Percentiles rank a stretch among this genome's conserved stretches.
Conservation (phyloP, 2,329 filamentous ascomycete genomes). For the Alternaria arbusti region DNA sequence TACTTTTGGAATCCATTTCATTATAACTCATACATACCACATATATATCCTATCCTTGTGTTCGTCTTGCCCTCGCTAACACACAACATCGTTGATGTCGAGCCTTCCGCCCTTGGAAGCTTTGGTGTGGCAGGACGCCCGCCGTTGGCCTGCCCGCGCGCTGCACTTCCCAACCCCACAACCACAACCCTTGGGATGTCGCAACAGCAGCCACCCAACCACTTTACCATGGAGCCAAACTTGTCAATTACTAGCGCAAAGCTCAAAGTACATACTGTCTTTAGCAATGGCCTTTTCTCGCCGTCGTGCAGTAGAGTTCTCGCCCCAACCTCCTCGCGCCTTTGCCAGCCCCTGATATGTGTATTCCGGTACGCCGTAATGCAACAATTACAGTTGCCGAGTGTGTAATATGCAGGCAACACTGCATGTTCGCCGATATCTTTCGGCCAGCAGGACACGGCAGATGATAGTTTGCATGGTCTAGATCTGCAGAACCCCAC, state of each 20-base stretch:
- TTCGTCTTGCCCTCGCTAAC: no score
- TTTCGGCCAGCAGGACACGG: background rate
- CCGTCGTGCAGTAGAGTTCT: background rate
- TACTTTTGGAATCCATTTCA: background rate
- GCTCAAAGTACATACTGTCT: background rate
- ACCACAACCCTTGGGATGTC: background rate
- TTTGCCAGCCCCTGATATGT: background rate
- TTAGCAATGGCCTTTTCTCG: background rate
- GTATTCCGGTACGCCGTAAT: background rate
- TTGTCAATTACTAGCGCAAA: background rate
- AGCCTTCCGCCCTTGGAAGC: no score
- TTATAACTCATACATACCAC: no score
- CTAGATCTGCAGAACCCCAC: background rate
- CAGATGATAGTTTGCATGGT: background rate
- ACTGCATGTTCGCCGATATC: background rate
- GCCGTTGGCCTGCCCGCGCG: background rate
- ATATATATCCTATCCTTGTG: no score
- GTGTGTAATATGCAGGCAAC: background rate
- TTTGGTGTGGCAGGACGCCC: background rate
- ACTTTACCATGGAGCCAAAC: background rate
- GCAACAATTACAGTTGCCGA: background rate
- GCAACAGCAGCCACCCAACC: background rate
- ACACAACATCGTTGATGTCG: no score
- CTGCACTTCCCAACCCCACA: background rate
- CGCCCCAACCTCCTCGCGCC: background rate